Base-by-base conservation (phyloP, 1,284 basidiomycete genomes). In the Garcileccinum viscosum region DNA sequence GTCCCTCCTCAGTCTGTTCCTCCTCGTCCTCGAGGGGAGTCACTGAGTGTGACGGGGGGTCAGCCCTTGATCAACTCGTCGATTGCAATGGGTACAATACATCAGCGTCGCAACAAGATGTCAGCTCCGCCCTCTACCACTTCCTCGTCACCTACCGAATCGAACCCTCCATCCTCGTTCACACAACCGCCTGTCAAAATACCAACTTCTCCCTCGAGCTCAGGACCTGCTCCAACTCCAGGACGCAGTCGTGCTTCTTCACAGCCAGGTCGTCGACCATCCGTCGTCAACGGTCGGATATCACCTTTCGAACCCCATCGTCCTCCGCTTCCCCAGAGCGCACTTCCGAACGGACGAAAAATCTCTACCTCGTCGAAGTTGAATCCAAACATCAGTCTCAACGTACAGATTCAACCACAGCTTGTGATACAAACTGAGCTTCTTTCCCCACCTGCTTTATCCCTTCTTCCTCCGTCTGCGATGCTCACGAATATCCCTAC, bases 191-290 rank as follows among this genome's bases (percentile, higher is more conserved):
- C 81, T 42, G 77, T 81, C 56, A 84, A 82, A 78, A 78, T 80
- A 58, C 75, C 83, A n/a, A 79, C 83, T 68, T 84, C 86, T 82
- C 87, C 69, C 73, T 82, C 59, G 78, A 79, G 69, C 79, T 83
- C 67, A 72, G 80, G 65, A 75, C 77, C 66, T 63, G 77, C 66
- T 63, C 75, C 66, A 71, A 76, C 59, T 64, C 75, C 47, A 6
- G 86, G 86, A 42, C 87, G 93, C 67, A 85, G 76, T 70, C 87
- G 93, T 58, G 90, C 90, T 63, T 87, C 85, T 27, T 93, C 92
- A 44, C 91, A 92, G 71, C 91, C 91, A 60, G 89, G 89, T 40
- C 86, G 90, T 67, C 84, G 90, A 70, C 88, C 89, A 42, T 87
- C 88, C n/a, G 70, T 88, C 32, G 76, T 82, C 50, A 83, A 83